Evolutionary conservation across 257 asterid genomes (phyloP).

Genomic region (Cordia subcordata): DNA sequence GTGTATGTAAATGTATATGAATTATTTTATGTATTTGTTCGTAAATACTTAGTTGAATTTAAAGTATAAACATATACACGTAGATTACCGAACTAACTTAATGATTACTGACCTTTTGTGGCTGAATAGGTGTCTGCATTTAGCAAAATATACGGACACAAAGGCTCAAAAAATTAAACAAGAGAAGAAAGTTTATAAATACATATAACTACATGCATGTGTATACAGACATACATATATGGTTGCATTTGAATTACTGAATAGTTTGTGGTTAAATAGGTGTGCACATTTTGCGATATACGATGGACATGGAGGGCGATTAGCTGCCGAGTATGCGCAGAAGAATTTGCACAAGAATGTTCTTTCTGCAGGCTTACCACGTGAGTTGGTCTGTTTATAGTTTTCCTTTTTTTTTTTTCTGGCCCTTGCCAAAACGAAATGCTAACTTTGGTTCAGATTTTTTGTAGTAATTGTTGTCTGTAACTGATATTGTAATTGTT

Average conservation of each 20-base stretch:
- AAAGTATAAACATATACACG: too few relatives aligned
- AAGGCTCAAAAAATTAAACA: too few relatives aligned
- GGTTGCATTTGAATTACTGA: not conserved
- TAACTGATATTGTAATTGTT: constrained; percentile 3
- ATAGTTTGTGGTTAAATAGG: constrained; percentile 19
- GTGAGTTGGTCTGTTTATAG: constrained; percentile 95
- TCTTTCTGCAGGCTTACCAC: constrained; percentile 93
- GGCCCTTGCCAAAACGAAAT: not conserved
- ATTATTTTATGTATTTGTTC: too few relatives aligned
- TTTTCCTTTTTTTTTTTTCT: constrained; percentile 8
- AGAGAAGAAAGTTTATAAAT: too few relatives aligned
- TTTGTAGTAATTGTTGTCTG: constrained; percentile 11
- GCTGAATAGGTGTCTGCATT: too few relatives aligned
- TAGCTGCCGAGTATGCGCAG: constrained; percentile 82
- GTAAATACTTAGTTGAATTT: too few relatives aligned
- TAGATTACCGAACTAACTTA: too few relatives aligned
- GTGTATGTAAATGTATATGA: too few relatives aligned
- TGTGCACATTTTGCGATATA: constrained; percentile 85
- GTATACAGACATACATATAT: not conserved
- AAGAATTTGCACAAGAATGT: constrained; percentile 80
- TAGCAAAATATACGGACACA: too few relatives aligned
- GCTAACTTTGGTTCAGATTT: constrained; percentile 3
- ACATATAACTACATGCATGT: too few relatives aligned
- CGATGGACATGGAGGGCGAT: constrained; percentile 88
- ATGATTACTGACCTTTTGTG: too few relatives aligned